phyloP scores from a whole-genome alignment of 345 rosid species.

The Durio zibethinus region DNA sequence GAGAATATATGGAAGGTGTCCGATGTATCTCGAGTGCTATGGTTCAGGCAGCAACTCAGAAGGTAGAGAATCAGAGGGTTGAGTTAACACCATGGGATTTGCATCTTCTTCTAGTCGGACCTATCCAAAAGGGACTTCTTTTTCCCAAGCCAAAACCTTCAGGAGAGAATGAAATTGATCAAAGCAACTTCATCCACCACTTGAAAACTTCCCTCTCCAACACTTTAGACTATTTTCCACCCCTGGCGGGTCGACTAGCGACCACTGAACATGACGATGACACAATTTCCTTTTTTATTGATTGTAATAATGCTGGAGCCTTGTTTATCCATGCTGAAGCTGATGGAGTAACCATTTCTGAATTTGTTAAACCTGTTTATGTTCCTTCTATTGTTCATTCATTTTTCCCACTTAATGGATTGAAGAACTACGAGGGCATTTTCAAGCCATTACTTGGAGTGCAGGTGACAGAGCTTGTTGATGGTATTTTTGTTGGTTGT shows the following conservation, averaged over 20 bases:
- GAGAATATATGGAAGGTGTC: slow-evolving; percentile 4
- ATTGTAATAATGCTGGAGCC: slow-evolving; percentile 35
- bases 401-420: slow-evolving; percentile 27
- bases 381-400: slow-evolving; percentile 21
- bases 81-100: slow-evolving; percentile 39
- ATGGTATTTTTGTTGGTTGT: slow-evolving; percentile 42
- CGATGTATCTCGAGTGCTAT: neutral
- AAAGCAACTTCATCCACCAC: slow-evolving; percentile 6
- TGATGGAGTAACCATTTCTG: slow-evolving; percentile 26
- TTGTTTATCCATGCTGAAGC: slow-evolving; percentile 40
- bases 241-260: slow-evolving; percentile 43
- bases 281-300: slow-evolving; percentile 34
- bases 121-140: slow-evolving; percentile 11
- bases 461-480: slow-evolving; percentile 37
- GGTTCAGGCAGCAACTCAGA: neutral
- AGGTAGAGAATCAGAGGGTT: neutral
- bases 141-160: slow-evolving; percentile 10
- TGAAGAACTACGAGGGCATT: slow-evolving; percentile 18
- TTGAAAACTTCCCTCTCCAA: slow-evolving; percentile 34
- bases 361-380: slow-evolving; percentile 19
- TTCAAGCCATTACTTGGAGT: slow-evolving; percentile 25
- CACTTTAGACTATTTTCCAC: slow-evolving; percentile 31
- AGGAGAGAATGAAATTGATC: neutral
- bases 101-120: neutral
- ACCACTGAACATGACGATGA: slow-evolving; percentile 15